phyloP scores from a whole-genome alignment of 805 yeast species.

The Ogataea neopini region DNA sequence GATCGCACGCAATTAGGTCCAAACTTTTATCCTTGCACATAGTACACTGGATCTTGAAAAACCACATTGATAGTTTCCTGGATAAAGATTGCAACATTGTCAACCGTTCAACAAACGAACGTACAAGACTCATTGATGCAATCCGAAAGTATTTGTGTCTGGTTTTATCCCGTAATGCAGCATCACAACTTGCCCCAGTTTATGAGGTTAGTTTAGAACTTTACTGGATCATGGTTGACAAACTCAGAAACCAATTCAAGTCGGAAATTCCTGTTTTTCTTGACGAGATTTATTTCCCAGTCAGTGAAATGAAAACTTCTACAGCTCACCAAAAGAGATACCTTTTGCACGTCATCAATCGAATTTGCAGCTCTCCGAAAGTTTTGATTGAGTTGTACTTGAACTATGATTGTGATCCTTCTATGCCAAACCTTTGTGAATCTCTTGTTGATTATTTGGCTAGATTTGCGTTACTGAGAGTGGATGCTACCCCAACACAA shows the following conservation, averaged over 20 bases:
- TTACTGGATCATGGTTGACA: constrained; percentile 84
- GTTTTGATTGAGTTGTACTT: constrained; percentile 89
- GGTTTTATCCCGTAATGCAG: constrained; percentile 86
- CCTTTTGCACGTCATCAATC: constrained; percentile 73
- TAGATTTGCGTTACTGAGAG: constrained; percentile 65
- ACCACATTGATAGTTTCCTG: constrained; percentile 79
- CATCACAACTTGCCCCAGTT: constrained; percentile 87
- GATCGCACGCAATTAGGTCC: constrained; percentile 90
- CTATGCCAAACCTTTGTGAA: constrained; percentile 84
- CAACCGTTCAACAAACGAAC: constrained; percentile 50
- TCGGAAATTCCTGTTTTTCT: constrained; percentile 92
- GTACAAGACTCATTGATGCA: constrained; percentile 70
- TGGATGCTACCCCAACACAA: constrained; percentile 71
- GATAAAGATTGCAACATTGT: constrained; percentile 56
- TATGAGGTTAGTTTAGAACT: constrained; percentile 91
- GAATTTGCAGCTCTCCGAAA: constrained; percentile 85
- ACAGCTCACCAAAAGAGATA: constrained; percentile 92
- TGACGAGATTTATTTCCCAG: constrained; percentile 91
- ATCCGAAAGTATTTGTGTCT: constrained; percentile 82
- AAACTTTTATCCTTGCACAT: constrained; percentile 86
- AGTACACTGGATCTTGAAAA: constrained; percentile 79
- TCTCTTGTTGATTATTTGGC: constrained; percentile 76
- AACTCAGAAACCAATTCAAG: constrained; percentile 84
- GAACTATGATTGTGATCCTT: constrained; percentile 90
- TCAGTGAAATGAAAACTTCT: constrained; percentile 87